Percentiles rank a stretch among this genome's conserved stretches.
Evolutionary conservation across 2,329 filamentous ascomycete species (phyloP).

Genomic region (Periconia macrospinosa): DNA sequence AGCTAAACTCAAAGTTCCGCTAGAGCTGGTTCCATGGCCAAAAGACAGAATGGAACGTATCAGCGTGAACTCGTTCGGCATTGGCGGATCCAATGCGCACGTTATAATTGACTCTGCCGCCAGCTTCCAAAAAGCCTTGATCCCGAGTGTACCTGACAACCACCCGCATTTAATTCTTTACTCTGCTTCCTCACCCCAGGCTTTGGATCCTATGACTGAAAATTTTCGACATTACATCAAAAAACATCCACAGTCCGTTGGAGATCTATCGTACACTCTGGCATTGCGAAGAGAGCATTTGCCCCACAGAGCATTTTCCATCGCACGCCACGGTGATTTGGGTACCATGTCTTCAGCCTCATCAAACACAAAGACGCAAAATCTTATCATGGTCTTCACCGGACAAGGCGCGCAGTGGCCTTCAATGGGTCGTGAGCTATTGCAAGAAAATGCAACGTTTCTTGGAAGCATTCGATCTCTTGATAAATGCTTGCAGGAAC

Average conservation of each 20-base stretch:
- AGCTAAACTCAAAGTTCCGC: constrained; percentile 11
- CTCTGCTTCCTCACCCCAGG: constrained; percentile 18
- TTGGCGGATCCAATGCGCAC: constrained; percentile 12
- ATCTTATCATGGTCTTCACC: too few species aligned
- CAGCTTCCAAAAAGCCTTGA: not conserved
- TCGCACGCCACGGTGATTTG: too few species aligned
- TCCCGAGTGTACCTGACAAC: too few species aligned
- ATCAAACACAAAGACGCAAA: too few species aligned
- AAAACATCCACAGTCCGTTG: not conserved
- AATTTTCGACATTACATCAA: constrained; percentile 3
- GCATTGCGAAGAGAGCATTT: constrained; percentile 13
- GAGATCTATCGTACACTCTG: constrained; percentile 19
- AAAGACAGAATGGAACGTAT: not conserved
- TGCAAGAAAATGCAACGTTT: constrained; percentile 10
- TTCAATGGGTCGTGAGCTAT: constrained; percentile 23
- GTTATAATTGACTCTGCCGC: constrained; percentile 14
- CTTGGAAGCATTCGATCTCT: constrained; percentile 6
- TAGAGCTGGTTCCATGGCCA: constrained; percentile 12
- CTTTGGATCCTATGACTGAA: constrained; percentile 6
- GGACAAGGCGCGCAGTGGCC: constrained; percentile 35
- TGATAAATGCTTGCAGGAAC: constrained; percentile 3
- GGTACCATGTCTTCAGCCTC: too few species aligned
- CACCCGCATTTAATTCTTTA: constrained; percentile 14
- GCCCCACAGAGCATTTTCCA: constrained; percentile 9
- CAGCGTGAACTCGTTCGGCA: constrained; percentile 9